These are phyloP conservation scores for Plasmodium inui DNA, from an alignment of 169 alveolate species.

Conservation along the genomic window DNA sequence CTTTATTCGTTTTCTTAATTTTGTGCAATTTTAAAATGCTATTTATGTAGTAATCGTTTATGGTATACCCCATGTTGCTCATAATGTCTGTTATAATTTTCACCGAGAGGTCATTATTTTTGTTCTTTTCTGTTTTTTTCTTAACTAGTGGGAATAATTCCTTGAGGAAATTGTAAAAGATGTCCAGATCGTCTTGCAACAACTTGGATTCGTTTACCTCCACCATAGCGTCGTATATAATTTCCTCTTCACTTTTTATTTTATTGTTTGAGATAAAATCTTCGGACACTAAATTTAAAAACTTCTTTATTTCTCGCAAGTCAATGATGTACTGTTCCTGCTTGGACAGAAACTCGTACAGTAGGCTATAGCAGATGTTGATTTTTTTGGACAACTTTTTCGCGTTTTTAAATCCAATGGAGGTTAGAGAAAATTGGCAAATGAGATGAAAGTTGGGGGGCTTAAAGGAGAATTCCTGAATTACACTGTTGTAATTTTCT, in stretches of 20 bases:
- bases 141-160: slow-evolving; percentile 56
- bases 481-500: slow-evolving; percentile 94
- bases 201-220: slow-evolving; percentile 69
- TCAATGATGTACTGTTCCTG: slow-evolving; percentile 99
- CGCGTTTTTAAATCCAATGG: slow-evolving; percentile 96
- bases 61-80: slow-evolving; percentile 72
- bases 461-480: slow-evolving; percentile 94
- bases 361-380: slow-evolving; percentile 94
- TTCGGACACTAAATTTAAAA: slow-evolving; percentile 84
- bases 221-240: slow-evolving; percentile 63
- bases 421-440: slow-evolving; percentile 94
- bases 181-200: slow-evolving; percentile 62
- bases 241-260: slow-evolving; percentile 68
- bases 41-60: slow-evolving; percentile 69
- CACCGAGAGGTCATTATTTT: slow-evolving; percentile 33
- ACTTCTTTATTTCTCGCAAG: slow-evolving; percentile 96
- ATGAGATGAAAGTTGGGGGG: slow-evolving; percentile 92
- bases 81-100: slow-evolving; percentile 60
- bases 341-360: slow-evolving; percentile 91
- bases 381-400: slow-evolving; percentile 94
- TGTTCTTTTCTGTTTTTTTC: slow-evolving; percentile 41
- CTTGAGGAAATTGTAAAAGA: slow-evolving; percentile 62
- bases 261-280: slow-evolving; percentile 44
- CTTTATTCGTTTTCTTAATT: slow-evolving; percentile 73
- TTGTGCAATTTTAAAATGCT: slow-evolving; percentile 59